These are phyloP conservation scores for Naganishia onofrii DNA, from an alignment of 768 basidiomycete species.

Conservation along the genomic window DNA sequence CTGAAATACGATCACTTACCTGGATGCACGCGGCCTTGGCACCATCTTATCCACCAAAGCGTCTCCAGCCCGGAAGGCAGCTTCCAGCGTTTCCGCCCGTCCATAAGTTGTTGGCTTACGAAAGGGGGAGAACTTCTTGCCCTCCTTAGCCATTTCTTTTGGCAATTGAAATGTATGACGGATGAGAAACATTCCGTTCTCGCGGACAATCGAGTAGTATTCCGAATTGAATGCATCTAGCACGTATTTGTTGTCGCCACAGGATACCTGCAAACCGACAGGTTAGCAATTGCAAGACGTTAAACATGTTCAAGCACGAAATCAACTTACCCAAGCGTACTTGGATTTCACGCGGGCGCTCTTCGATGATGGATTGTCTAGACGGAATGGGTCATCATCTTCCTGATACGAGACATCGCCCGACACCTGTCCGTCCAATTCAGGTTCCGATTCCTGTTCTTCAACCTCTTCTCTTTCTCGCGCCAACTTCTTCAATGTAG, in stretches of 20 bases:
- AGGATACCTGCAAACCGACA: slow-evolving; percentile 67
- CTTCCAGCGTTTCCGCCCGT: slow-evolving; percentile 38
- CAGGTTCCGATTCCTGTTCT: slow-evolving; percentile 4
- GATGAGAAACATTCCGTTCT: slow-evolving; percentile 31
- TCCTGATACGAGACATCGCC: slow-evolving; percentile 71
- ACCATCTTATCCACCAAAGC: slow-evolving; percentile 36
- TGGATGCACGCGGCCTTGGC: slow-evolving; percentile 32
- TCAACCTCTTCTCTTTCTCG: slow-evolving; percentile 29
- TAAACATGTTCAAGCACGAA: background rate
- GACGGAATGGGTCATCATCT: slow-evolving; percentile 67
- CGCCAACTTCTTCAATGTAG: slow-evolving; percentile 57
- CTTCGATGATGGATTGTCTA: slow-evolving; percentile 25
- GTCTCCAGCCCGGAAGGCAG: slow-evolving; percentile 42
- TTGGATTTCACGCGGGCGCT: background rate
- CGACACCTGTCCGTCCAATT: slow-evolving; percentile 54
- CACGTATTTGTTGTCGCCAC: slow-evolving; percentile 68
- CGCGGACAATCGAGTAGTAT: slow-evolving; percentile 36
- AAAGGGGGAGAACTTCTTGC: slow-evolving; percentile 27
- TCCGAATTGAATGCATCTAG: slow-evolving; percentile 45
- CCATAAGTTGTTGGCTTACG: slow-evolving; percentile 30
- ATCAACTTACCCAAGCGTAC: slow-evolving; percentile 8
- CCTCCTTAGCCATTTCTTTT: slow-evolving; percentile 12
- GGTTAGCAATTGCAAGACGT: background rate
- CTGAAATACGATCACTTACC: slow-evolving; percentile 34
- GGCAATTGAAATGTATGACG: slow-evolving; percentile 37